These are phyloP conservation scores for Ustilago bromivora DNA, from an alignment of 1,284 basidiomycete species.

Conservation along the genomic window DNA sequence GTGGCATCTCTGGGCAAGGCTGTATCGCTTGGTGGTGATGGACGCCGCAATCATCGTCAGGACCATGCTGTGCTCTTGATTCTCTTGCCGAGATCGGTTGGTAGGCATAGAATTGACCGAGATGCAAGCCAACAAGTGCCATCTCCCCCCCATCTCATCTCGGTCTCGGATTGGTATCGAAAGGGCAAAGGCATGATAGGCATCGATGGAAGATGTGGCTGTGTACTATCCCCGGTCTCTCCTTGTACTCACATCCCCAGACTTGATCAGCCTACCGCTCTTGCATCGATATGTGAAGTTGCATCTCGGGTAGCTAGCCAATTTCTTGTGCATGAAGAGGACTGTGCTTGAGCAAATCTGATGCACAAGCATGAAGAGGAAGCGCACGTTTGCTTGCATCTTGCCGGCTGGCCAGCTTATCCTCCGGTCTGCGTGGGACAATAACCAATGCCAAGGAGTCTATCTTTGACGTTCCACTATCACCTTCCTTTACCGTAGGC, in stretches of 20 bases:
- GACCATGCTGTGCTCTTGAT: background rate
- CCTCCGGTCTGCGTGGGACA: background rate
- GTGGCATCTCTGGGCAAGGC: background rate
- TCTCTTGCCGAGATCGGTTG: background rate
- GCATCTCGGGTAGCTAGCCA: background rate
- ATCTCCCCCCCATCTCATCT: background rate
- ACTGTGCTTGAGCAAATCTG: too few species aligned
- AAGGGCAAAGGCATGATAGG: background rate
- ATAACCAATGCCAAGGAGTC: background rate
- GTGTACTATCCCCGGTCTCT: background rate
- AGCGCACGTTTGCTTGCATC: background rate
- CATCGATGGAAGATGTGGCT: background rate
- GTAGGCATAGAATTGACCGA: background rate
- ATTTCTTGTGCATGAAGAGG: too few species aligned
- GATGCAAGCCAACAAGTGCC: conserved; percentile 1
- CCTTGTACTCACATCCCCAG: background rate
- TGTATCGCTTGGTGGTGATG: background rate
- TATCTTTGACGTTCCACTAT: background rate
- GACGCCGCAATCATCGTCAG: background rate
- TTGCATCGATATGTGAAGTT: too few species aligned
- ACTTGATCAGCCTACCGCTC: background rate
- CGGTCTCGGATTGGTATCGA: background rate
- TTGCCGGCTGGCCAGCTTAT: background rate
- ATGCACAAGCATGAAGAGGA: background rate
- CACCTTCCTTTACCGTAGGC: background rate